Conservation (phyloP, 192 early-diverging fungal genomes). For the Coemansia furcata region DNA sequence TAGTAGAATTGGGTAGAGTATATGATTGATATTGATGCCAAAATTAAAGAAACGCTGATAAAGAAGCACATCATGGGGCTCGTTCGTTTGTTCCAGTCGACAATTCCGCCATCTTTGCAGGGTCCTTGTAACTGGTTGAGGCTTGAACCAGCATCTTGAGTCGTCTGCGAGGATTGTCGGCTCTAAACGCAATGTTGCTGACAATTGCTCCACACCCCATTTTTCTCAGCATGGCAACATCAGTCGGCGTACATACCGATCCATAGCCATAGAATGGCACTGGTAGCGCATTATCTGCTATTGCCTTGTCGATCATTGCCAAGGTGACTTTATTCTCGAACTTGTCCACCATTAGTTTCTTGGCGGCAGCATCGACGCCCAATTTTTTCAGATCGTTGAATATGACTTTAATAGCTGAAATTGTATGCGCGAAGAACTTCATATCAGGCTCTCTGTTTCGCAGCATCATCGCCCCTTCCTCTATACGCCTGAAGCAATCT, state of each 20-base stretch:
- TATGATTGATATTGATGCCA: too few relatives aligned
- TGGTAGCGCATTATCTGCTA: neutral
- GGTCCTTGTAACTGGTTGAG: neutral
- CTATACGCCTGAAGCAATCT: constrained; percentile 83
- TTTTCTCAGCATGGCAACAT: neutral
- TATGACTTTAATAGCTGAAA: neutral
- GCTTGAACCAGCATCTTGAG: neutral
- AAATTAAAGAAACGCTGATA: too few relatives aligned
- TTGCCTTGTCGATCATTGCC: neutral
- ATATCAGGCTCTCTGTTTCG: constrained; percentile 76
- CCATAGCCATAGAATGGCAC: neutral
- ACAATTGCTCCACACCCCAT: neutral
- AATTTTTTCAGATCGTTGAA: neutral
- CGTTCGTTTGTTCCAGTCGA: neutral
- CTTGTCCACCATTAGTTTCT: neutral
- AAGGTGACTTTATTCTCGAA: too few relatives aligned
- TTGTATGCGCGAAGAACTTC: neutral
- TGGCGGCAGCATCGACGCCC: neutral
- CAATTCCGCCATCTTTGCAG: neutral
- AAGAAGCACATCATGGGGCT: too few relatives aligned
- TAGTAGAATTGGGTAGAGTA: too few relatives aligned
- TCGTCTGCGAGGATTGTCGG: neutral
- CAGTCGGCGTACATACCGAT: neutral
- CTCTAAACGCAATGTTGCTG: neutral
- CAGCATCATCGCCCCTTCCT: constrained; percentile 92